Evolutionary conservation across 805 yeast genomes (phyloP).

Genomic region (Wickerhamiella cacticola): DNA sequence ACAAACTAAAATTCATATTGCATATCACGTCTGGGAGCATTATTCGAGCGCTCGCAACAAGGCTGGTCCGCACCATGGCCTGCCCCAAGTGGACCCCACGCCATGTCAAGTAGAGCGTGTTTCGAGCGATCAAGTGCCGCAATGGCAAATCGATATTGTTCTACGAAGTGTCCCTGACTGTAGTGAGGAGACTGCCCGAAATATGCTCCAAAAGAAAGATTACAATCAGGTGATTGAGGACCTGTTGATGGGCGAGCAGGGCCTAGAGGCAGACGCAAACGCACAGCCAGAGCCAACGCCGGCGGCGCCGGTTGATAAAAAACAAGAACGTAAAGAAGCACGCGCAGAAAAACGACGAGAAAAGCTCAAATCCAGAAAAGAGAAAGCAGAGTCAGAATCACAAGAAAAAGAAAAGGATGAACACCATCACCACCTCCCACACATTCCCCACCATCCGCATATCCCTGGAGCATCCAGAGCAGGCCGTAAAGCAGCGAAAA

Average conservation of each 20-base stretch:
- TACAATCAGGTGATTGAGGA: conserved; percentile 26
- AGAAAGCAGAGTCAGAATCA: background rate
- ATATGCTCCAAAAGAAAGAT: conserved; percentile 17
- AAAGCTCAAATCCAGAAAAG: background rate
- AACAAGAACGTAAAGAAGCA: conserved; percentile 3
- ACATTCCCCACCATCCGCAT: background rate
- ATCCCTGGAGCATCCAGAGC: background rate
- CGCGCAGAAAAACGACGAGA: background rate
- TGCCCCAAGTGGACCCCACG: conserved; percentile 20
- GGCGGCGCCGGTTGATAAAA: background rate
- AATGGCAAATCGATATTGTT: conserved; percentile 27
- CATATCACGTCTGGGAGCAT: conserved; percentile 36
- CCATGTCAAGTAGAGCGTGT: background rate
- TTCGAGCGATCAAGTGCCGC: conserved; percentile 17
- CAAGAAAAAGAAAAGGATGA: background rate
- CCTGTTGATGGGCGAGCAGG: conserved; percentile 19
- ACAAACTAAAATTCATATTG: conserved; percentile 26
- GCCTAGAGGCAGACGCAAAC: no score
- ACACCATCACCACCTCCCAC: background rate
- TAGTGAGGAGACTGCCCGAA: conserved; percentile 13
- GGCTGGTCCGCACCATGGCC: conserved; percentile 31
- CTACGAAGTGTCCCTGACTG: conserved; percentile 23
- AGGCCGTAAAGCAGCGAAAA: background rate
- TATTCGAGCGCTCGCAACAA: conserved; percentile 32
- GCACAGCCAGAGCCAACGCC: background rate